phyloP scores from a whole-genome alignment of 169 alveolate species.

The Plasmodium ovale region DNA sequence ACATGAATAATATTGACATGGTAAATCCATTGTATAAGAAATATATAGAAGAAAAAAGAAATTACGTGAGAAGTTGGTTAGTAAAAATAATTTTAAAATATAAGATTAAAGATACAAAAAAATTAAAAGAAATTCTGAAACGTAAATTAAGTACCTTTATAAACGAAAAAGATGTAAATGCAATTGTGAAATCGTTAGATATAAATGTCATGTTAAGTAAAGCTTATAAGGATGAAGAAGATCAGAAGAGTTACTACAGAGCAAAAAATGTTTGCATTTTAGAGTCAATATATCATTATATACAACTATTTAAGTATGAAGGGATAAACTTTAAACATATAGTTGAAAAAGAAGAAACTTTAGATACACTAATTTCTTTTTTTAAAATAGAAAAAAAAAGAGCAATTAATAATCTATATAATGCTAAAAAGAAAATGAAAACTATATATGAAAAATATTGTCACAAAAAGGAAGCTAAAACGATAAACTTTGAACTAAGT shows the following conservation, averaged over 20 bases:
- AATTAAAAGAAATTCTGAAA: conserved; percentile 61
- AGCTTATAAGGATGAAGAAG: conserved; percentile 23
- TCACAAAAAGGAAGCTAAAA: conserved; percentile 57
- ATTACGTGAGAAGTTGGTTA: conserved; percentile 68
- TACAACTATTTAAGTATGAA: conserved; percentile 64
- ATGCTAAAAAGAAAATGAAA: conserved; percentile 39
- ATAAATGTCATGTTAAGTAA: conserved; percentile 23
- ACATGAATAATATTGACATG: conserved; percentile 22
- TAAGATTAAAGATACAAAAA: conserved; percentile 51
- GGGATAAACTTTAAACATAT: conserved; percentile 47
- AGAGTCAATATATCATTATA: conserved; percentile 56
- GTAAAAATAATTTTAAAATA: conserved; percentile 44
- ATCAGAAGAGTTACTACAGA: conserved; percentile 26
- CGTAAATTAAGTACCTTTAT: conserved; percentile 23
- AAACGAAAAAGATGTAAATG: conserved; percentile 65
- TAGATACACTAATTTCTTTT: conserved; percentile 12
- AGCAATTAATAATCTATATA: conserved; percentile 21
- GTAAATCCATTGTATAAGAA: conserved; percentile 36
- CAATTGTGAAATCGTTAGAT: conserved; percentile 55
- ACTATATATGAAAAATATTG: conserved; percentile 33
- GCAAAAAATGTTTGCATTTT: conserved; percentile 56
- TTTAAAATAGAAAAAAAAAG: conserved; percentile 45
- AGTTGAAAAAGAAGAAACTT: conserved; percentile 1
- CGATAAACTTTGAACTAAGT: conserved; percentile 12
- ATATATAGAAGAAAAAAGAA: conserved; percentile 55